Base-by-base conservation (phyloP, 148 eudicot genomes). In the Amaranthus cruentus region DNA sequence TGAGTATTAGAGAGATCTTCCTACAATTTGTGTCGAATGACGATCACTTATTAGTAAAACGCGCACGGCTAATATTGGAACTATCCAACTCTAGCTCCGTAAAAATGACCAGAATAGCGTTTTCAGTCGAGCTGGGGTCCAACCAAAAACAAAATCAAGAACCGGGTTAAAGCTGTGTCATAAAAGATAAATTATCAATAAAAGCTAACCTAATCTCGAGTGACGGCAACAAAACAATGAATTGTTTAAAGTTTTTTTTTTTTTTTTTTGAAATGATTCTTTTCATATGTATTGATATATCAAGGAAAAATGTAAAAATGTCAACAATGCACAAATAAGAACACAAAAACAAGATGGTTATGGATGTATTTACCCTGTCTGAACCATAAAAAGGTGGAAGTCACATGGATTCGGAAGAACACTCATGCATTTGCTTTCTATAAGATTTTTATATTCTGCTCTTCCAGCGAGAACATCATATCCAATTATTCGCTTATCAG, bases 381-480 rank as follows among this genome's bases (percentile, higher is more conserved):
- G 99, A 74, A 91, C 93, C 97, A 95, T 91, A 55, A 91, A 95
- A 50, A 95, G 96, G 80, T 95, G 87, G 87, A 87, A 90, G 85
- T 95, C 99, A 43, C 93, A 81, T 46, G 99, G 99, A 80, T 91
- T 95, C 18, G 99, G 96, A 47, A 91, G 80, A 75, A 95, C 86
- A 78, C 96, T 92, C 99, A 92, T 95, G 88, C 99, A 91, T 83
- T 92, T 95, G 83, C 89, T 90, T 66, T 95, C 99, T 57, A 95
- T 90, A 84, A 87, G 97, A 79, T 95, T 87, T 68, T 82, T 87
- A 74, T 91, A 91, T 66, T 86, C 96, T 11, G 87, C 85, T 83
- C 99, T 90, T 69, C 87, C 90, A 73, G 87, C 80, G 56, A 5
- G 54, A 49, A 91, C 69, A 76, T 95, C 97, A 73, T 76, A 95